Evolutionary conservation across 2,329 filamentous ascomycete species (phyloP), one percentile per base, ranked within the genome.

Genomic region (Penicillium sp.): DNA sequence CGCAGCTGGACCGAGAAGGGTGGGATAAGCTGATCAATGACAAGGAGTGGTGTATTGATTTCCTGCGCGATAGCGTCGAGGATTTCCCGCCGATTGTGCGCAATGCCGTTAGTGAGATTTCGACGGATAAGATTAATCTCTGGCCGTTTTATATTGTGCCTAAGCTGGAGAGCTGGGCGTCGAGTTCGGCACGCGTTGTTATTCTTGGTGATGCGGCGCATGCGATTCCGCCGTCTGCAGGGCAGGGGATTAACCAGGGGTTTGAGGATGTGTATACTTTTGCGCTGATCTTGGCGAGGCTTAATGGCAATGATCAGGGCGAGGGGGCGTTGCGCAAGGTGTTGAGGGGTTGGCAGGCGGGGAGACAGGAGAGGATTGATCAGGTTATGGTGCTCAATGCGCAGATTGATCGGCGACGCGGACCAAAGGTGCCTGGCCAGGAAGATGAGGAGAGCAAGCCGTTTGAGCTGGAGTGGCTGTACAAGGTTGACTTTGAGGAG

Each of bases 131-230:
- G 0, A 72, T 84, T 54, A 82, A 80, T 54, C 68, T 83, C 1
- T 85, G 83, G 83, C 81, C 83, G 0, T 85, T 84, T 45, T 82
- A 81, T 60, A 69, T 79, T 2, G 74, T 85, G 1, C 83, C 83
- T 0, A 78, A 78, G 65, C 76, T 85, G 0, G 76, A 79, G 1
- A 71, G 67, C 0, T 85, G 83, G 83, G 67, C 69, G 0, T 83
- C 81, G 1, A 64, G 68, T 0, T 59, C 67, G 6, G 67, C 71
- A 0, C 71, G 77, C 0, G 79, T 83, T 5, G 69, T 83, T 3
- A 79, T 86, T 38, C 72, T 86, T 0, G 88, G 87, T 15, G 87
- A 90, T 68, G 86, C 87, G 0, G 88, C 87, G 0, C 87, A 90
- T 69, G 86, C 86, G 0, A 84, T 84, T 45, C 85, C 86, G 0